A percentile compares a stretch with the other conserved stretches of the same genome.
Conservation (phyloP, 768 basidiomycete genomes). For the Flagelloscypha sp. region DNA sequence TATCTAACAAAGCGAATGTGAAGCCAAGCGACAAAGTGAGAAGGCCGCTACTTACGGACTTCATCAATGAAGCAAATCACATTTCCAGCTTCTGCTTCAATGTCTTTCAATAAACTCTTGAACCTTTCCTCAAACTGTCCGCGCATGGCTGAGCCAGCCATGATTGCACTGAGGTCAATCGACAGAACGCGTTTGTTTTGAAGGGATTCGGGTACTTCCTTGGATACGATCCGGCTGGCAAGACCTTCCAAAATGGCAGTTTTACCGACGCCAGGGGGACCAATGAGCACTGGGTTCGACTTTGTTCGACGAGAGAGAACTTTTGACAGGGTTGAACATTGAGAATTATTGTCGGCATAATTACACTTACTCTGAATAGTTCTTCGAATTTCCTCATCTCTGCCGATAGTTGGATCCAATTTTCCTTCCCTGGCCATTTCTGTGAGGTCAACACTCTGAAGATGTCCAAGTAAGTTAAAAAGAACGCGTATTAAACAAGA, state of each 20-base stretch:
- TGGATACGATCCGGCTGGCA: constrained; percentile 77
- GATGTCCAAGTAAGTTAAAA: neutral
- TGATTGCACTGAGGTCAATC: constrained; percentile 72
- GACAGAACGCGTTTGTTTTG: constrained; percentile 84
- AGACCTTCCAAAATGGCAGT: constrained; percentile 89
- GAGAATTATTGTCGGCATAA: neutral
- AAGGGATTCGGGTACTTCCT: constrained; percentile 89
- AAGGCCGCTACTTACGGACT: constrained; percentile 55
- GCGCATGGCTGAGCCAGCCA: constrained; percentile 86
- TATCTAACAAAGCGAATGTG: constrained; percentile 34
- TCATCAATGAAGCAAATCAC: constrained; percentile 94
- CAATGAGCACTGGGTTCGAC: constrained; percentile 84
- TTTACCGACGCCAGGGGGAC: constrained; percentile 87
- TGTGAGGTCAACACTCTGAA: constrained; percentile 74
- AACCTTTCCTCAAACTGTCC: constrained; percentile 94
- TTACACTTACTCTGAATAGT: constrained; percentile 75
- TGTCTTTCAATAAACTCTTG: constrained; percentile 82
- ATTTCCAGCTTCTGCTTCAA: constrained; percentile 75
- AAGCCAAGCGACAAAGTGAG: neutral
- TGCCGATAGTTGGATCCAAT: constrained; percentile 83
- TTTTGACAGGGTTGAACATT: constrained; percentile 16
- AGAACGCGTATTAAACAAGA: constrained; percentile 24
- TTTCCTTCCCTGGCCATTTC: constrained; percentile 79
- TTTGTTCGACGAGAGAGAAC: constrained; percentile 86
- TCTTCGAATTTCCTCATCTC: constrained; percentile 85